These are phyloP conservation scores for Puccinia polysora DNA, from an alignment of 1,284 basidiomycete genomes.

Conservation along the genomic window DNA sequence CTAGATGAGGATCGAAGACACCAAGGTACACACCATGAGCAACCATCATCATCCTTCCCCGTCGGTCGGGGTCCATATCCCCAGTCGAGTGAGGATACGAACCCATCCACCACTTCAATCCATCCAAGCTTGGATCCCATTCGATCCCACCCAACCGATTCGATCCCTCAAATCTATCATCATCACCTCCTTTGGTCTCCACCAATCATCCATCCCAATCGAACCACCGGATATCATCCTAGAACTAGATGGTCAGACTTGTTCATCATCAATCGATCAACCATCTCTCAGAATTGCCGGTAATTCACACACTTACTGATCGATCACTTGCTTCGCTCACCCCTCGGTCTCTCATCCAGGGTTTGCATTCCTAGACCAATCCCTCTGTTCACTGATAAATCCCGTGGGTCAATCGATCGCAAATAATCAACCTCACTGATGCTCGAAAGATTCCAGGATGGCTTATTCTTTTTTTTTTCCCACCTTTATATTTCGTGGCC, in stretches of 20 bases:
- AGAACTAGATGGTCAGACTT: constrained; percentile 1
- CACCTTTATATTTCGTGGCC: not conserved
- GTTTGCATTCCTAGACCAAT: constrained; percentile 36
- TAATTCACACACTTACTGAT: too few species aligned
- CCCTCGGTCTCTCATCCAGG: not conserved
- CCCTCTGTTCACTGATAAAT: constrained; percentile 24
- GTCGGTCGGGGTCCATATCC: too few species aligned
- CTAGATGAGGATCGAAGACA: too few species aligned
- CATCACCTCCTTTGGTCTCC: not conserved
- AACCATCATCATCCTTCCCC: too few species aligned
- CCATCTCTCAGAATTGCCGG: not conserved
- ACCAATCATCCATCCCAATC: constrained; percentile 5
- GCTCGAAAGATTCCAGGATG: too few species aligned
- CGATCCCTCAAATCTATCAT: constrained; percentile 16
- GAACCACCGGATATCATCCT: constrained; percentile 7
- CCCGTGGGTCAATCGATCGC: not conserved
- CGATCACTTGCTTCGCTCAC: not conserved
- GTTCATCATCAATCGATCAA: not conserved
- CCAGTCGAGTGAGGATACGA: constrained; percentile 22
- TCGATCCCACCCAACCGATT: constrained; percentile 15
- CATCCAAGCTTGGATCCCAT: constrained; percentile 25
- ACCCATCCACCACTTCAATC: constrained; percentile 31
- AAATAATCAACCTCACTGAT: not conserved
- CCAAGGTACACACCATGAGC: too few species aligned
- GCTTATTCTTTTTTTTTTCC: not conserved